Evolutionary conservation across 1,284 basidiomycete genomes (phyloP), one percentile per base, ranked within the genome.

Genomic region (Leccinum cinnamomeum): DNA sequence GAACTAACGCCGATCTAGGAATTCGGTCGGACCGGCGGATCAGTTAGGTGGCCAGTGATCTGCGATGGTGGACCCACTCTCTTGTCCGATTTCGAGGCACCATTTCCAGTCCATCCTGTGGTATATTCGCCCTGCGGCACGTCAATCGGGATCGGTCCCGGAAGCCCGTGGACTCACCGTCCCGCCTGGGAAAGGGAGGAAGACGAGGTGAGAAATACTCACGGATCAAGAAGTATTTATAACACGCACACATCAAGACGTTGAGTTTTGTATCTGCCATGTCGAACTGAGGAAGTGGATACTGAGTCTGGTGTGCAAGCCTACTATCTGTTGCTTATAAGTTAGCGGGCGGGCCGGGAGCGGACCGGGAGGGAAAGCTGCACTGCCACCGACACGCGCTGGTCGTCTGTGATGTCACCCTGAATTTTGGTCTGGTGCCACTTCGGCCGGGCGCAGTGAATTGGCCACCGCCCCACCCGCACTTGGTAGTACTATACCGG

Each of bases 21-120:
- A 25, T 44, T 18, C 39, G 20, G 63, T 57, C 50, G 20, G 55
- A 37, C 51, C 11, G 14, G 59, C 53, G 6, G 50, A 53, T 64
- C n/a, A 65, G 50, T 50, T 12, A 20, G 41, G 51, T 2, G 39
- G 3, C 30, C 11, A 3, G 59, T 25, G 35, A 33, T 11, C 18
- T 18, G 54, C 12, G 41, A 59, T 37, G 37, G 53, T 5, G 3
- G 7, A 62, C 75, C 62, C 62, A 89, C 91, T 83, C 95, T 97
- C 80, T 97, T 97, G 80, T 97, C 95, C 7, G 94, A 95, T 72
- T 91, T 94, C 20, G 94, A 95, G 53, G 91, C 90, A n/a, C 94
- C 92, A 39, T 88, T 85, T 16, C 87, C 89, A 5, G 93, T 94
- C 89, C 92, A 96, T 74, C 95, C 95, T 58, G 95, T 97, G 62